Base-by-base conservation (phyloP, 768 basidiomycete genomes). In the Collybia mongolica region DNA sequence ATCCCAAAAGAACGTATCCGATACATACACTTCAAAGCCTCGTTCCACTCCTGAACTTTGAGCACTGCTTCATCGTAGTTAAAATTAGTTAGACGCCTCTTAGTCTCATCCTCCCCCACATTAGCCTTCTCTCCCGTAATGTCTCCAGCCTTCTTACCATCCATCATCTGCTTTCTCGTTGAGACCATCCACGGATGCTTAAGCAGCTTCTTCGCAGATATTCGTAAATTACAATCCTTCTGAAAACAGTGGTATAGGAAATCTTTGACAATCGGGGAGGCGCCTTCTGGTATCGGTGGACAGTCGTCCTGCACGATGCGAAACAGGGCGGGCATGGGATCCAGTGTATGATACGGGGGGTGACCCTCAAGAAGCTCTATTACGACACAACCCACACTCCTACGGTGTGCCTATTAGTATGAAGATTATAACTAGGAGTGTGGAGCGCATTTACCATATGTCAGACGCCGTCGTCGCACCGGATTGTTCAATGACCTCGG, bases 31-130 rank as follows among this genome's bases (percentile, higher is more conserved):
- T 91, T 93, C 51, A 98, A 72, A 0, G 95, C 96, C 65, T 98
- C 92, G 60, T 99, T 99, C 95, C 96, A 99, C 67, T 98, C 93
- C 67, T 98, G 96, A 20, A 99, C 96, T 65, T 91, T 86, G 58
- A 93, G 75, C 28, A 99, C 91, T 17, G 90, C 93, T 60, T 98
- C 92, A 56, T 98, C 93, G 60, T 88, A 97, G 62, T 91, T 91
- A 63, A 90, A 92, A 61, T 90, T 93, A 61, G 84, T 85, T 44
- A 73, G 51, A 11, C 86, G 83, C 49, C 74, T 63, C 62, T 67
- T 66, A 23, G 65, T 49, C n/a, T 72, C 61, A 53, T 73, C 65
- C 48, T 63, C 65, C 51, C 69, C 64, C 49, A 46, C 12, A 26
- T 64, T 65, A 53, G 67, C 62, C 51, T 59, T 65, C 62, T 72